These are phyloP conservation scores for Lentinula lateritia DNA, from an alignment of 768 basidiomycete genomes.

Conservation along the genomic window DNA sequence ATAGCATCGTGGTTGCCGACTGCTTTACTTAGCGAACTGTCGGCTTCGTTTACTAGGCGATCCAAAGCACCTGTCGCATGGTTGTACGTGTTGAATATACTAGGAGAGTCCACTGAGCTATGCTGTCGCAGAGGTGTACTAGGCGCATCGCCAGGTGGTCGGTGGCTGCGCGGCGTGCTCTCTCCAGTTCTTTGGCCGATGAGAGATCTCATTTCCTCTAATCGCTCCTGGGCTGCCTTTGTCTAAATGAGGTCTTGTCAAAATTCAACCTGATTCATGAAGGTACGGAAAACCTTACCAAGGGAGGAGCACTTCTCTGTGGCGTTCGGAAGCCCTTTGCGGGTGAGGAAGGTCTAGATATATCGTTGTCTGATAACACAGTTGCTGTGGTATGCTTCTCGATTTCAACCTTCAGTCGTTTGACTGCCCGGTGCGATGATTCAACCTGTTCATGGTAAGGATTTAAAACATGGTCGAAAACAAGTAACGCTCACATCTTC, in stretches of 20 bases:
- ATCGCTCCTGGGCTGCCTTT: conserved; percentile 67
- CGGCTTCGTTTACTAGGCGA: conserved; percentile 50
- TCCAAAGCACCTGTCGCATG: conserved; percentile 40
- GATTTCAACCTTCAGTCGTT: conserved; percentile 71
- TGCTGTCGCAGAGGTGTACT: conserved; percentile 23
- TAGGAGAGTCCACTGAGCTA: conserved; percentile 5
- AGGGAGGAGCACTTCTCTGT: conserved; percentile 32
- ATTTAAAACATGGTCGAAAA: neutral
- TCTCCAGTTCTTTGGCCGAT: conserved; percentile 59
- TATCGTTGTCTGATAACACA: conserved; percentile 21
- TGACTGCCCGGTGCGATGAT: conserved; percentile 62
- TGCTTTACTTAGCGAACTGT: conserved; percentile 48
- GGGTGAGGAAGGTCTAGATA: conserved; percentile 50
- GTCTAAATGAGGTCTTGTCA: conserved; percentile 36
- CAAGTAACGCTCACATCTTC: conserved; percentile 51
- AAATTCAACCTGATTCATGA: conserved; percentile 1
- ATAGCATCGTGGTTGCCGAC: conserved; percentile 51
- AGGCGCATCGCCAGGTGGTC: conserved; percentile 34
- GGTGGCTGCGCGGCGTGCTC: conserved; percentile 36
- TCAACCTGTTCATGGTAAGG: conserved; percentile 47
- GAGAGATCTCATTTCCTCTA: conserved; percentile 79
- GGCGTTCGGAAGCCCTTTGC: conserved; percentile 48
- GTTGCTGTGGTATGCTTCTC: conserved; percentile 31
- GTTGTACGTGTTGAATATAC: neutral
- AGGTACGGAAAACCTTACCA: conserved; percentile 28